Conservation (phyloP, 2,329 filamentous ascomycete genomes). For the Fusarium lyarnte region DNA sequence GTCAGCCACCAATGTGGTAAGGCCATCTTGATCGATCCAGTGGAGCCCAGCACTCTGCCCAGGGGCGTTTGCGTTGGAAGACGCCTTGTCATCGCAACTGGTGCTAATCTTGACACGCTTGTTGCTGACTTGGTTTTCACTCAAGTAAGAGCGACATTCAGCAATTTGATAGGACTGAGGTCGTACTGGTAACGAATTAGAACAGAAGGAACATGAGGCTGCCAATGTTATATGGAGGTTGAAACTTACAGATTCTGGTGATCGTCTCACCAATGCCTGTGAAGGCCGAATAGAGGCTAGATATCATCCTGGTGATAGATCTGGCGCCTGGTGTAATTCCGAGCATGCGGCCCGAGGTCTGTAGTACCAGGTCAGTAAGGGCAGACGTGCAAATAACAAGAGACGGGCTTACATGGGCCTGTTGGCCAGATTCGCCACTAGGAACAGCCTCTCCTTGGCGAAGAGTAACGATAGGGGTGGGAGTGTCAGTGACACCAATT, state of each 20-base stretch:
- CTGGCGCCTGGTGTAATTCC: conserved; percentile 21
- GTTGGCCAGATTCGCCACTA: conserved; percentile 10
- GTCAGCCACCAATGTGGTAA: conserved; percentile 36
- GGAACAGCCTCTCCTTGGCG: conserved; percentile 27
- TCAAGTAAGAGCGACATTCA: conserved; percentile 39
- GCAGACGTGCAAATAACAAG: background rate
- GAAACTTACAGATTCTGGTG: conserved; percentile 37
- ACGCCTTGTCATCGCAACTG: conserved; percentile 12
- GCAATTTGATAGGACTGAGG: conserved; percentile 39
- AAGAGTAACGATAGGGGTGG: conserved; percentile 25
- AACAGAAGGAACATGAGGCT: background rate
- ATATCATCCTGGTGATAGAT: conserved; percentile 46
- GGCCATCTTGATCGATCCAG: conserved; percentile 42
- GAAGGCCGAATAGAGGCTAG: conserved; percentile 39
- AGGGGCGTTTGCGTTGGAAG: background rate
- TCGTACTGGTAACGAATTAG: conserved; percentile 32
- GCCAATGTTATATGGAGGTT: background rate
- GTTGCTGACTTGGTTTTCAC: conserved; percentile 35
- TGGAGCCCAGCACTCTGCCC: conserved; percentile 13
- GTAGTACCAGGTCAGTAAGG: background rate
- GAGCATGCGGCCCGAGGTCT: conserved; percentile 40
- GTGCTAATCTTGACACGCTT: conserved; percentile 43
- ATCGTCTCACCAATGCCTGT: conserved; percentile 42
- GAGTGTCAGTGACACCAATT: conserved; percentile 24
- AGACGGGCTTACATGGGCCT: conserved; percentile 22